Evolutionary conservation across 495 filamentous ascomycete species (phyloP).

Genomic region (Patellaria atrata): DNA sequence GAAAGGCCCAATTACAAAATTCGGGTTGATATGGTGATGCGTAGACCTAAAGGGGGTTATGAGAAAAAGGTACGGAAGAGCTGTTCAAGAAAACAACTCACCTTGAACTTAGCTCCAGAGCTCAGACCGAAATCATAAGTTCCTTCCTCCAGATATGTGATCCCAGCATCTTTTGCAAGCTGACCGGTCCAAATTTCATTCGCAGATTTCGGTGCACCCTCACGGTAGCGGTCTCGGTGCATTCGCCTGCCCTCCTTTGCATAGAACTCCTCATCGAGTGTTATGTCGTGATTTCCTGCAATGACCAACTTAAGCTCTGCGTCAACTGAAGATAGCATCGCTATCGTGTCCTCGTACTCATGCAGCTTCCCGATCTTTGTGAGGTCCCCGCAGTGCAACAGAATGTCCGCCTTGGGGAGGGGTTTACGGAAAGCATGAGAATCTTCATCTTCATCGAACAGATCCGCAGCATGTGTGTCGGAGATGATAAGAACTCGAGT

Average conservation of each 20-base stretch:
- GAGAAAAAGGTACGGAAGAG: not conserved
- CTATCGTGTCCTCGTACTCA: slow-evolving; percentile 39
- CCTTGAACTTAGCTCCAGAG: slow-evolving; percentile 43
- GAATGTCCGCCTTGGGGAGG: slow-evolving; percentile 42
- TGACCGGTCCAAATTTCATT: slow-evolving; percentile 34
- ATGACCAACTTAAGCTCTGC: slow-evolving; percentile 68
- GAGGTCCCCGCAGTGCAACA: slow-evolving; percentile 62
- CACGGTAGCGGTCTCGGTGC: slow-evolving; percentile 13
- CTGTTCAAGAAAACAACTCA: slow-evolving; percentile 4
- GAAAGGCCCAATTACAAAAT: slow-evolving; percentile 46
- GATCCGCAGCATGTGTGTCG: slow-evolving; percentile 22
- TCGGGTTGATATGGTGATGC: slow-evolving; percentile 56
- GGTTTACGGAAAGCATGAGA: slow-evolving; percentile 20
- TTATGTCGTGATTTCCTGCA: slow-evolving; percentile 68
- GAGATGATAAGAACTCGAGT: slow-evolving; percentile 25
- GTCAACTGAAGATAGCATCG: slow-evolving; percentile 38
- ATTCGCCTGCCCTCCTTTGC: slow-evolving; percentile 7
- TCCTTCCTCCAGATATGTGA: slow-evolving; percentile 57
- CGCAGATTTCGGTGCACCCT: slow-evolving; percentile 12
- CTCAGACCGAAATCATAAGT: slow-evolving; percentile 36
- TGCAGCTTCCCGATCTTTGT: slow-evolving; percentile 43
- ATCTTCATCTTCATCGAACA: not conserved
- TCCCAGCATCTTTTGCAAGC: slow-evolving; percentile 34
- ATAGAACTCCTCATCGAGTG: slow-evolving; percentile 46
- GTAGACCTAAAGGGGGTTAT: slow-evolving; percentile 33